Evolutionary conservation across 108 stramenopile genomes (phyloP), one percentile per base, ranked within the genome.

Genomic region (Asterionellopsis glacialis): DNA sequence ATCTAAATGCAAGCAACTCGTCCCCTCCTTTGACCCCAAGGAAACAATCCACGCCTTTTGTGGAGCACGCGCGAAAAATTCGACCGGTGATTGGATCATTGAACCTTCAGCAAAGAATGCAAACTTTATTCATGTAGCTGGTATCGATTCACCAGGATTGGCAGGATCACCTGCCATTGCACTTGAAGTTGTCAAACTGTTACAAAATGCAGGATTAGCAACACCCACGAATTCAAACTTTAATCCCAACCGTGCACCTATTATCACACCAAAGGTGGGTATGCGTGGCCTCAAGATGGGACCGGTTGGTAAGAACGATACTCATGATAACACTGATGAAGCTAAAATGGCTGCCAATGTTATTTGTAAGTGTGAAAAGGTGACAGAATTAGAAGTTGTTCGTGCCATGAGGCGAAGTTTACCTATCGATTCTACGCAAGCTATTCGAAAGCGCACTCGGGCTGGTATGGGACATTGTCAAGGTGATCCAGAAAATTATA

Each of bases 41-140:
- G 82, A 90, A 61, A 77, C 82, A 0, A 75, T 90, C 50, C 75
- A 76, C 51, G 85, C 75, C 1, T 90, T 90, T 74, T 79, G 77
- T 59, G 88, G 88, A 12, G 88, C 88, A 13, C 75, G 88, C 15
- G 79, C 88, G 0, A 86, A 90, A 43, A 64, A 51, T 4, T 74
- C 74, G 27, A 73, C 82, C 11, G 88, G 88, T 16, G 88, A 90
- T 60, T 90, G 88, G 88, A 90, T 90, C 61, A 86, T 90, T 65
- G 88, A 90, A 51, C 74, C 76, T 6, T 75, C 72, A 13, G 47
- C 57, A 1, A 77, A 68, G 41, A 72, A 89, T 65, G 69, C 59
- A 3, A 67, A 69, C 56, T 82, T 89, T 63, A 84, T 89, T 64
- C 84, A 90, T 41, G 88, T 82, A 6, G 85, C 85, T 15, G 88